Evolutionary conservation across 2,329 filamentous ascomycete species (phyloP), one percentile per base, ranked within the genome.

Genomic region (Claviceps monticola): DNA sequence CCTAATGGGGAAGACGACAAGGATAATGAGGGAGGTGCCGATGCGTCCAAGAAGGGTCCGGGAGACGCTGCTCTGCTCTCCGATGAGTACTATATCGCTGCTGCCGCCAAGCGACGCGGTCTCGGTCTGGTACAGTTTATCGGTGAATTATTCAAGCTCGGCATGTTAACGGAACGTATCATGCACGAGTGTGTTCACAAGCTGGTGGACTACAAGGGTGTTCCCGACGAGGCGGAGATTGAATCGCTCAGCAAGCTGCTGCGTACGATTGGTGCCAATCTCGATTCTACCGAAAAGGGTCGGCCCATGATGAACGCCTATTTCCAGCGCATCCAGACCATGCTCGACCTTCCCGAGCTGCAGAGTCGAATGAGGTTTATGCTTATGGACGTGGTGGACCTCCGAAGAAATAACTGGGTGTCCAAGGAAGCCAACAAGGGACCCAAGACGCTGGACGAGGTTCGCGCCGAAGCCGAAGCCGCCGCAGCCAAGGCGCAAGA

Each of bases 121-220:
- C 86, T 98, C 57, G 93, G 93, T 83, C 80, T 98, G 21, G 91
- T 98, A 57, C 91, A 96, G 71, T 98, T 98, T 73, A 98, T 98
- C 65, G 93, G 93, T 74, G 93, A 98, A 72, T 81, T 98, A 46
- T 98, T 95, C 81, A 98, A 97, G 77, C 82, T 98, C 55, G 84
- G 86, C 66, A 98, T 98, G 93, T 79, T 98, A 68, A 98, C 93
- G 55, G 88, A 96, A 69, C 87, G 91, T 67, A 98, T 98, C 71
- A 98, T 98, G 93, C 91, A 98, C 74, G 88, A 96, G 71, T 98
- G 93, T 78, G 89, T 98, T 29, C 84, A 89, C 73, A 95, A 95
- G 71, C 80, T 98, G 57, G 87, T 98, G 59, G 91, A 98, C 71
- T 97, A 94, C 69, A 85, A 91, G 64, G 89, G 88, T 56, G 74